Evolutionary conservation across 192 early-diverging fungal species (phyloP).

Genomic region (Entomortierella chlamydospora): DNA sequence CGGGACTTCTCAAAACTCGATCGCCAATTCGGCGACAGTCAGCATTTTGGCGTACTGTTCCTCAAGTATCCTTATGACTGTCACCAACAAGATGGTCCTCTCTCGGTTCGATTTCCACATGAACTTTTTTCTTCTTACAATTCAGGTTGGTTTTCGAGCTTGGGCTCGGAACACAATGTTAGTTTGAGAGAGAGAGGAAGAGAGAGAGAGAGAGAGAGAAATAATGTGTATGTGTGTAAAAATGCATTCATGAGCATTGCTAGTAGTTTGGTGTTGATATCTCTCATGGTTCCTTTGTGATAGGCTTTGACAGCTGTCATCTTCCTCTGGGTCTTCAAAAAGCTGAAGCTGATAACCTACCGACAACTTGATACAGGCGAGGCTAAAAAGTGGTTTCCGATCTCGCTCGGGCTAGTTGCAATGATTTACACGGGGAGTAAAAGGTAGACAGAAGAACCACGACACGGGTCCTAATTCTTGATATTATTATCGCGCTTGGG

Average conservation of each 20-base stretch:
- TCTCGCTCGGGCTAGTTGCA: conserved; percentile 83
- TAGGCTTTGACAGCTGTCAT: conserved; percentile 62
- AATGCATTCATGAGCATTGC: too few relatives aligned
- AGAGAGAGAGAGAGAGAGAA: background rate
- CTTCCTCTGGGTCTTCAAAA: conserved; percentile 66
- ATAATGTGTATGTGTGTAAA: too few relatives aligned
- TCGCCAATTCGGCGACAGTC: conserved; percentile 57
- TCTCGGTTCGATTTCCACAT: conserved; percentile 86
- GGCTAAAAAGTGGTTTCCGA: conserved; percentile 83
- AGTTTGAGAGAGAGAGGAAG: background rate
- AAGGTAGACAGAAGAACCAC: conserved; percentile 54
- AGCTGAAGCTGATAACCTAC: conserved; percentile 69
- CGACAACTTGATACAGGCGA: conserved; percentile 73
- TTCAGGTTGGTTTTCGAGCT: conserved; percentile 62
- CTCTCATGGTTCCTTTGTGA: background rate
- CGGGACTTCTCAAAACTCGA: conserved; percentile 7
- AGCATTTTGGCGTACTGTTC: conserved; percentile 90
- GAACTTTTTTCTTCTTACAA: conserved; percentile 84
- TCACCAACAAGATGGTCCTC: conserved; percentile 90
- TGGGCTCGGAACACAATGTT: background rate
- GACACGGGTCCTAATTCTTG: background rate
- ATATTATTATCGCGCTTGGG: conserved; percentile 6
- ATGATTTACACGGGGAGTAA: conserved; percentile 99
- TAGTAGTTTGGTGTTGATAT: too few relatives aligned
- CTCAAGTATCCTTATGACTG: conserved; percentile 90